phyloP scores from a whole-genome alignment of 306 rosid genomes.

The Malus sylvestris region DNA sequence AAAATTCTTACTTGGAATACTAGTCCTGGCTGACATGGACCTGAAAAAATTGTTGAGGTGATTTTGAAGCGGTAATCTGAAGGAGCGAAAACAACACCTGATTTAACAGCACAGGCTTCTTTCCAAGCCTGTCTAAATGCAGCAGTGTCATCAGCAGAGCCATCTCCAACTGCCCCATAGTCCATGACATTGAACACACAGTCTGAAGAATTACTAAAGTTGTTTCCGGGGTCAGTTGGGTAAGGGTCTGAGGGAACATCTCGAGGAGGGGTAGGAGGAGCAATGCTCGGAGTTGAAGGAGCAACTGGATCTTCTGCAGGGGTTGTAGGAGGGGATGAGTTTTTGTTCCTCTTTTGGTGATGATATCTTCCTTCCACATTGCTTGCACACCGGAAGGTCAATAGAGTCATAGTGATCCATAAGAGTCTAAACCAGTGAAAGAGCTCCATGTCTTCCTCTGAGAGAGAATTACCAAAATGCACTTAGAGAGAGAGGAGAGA shows the following conservation, averaged over 20 bases:
- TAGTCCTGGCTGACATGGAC: conserved; percentile 92
- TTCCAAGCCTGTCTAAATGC: conserved; percentile 85
- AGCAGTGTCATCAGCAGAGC: conserved; percentile 67
- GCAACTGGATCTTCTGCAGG: not conserved
- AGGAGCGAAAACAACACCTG: conserved; percentile 70
- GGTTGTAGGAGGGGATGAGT: conserved; percentile 19
- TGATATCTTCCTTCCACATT: conserved; percentile 77
- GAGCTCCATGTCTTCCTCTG: conserved; percentile 36
- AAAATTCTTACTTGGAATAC: conserved; percentile 66
- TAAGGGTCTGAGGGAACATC: conserved; percentile 65
- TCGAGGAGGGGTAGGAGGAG: conserved; percentile 12
- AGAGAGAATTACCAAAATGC: conserved; percentile 14
- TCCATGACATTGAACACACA: conserved; percentile 61
- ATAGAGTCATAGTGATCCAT: conserved; percentile 19
- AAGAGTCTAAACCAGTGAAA: conserved; percentile 13
- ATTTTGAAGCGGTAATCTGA: conserved; percentile 46
- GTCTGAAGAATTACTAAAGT: conserved; percentile 25
- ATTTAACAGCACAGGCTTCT: conserved; percentile 79
- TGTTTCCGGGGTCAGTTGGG: conserved; percentile 43
- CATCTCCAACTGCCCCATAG: conserved; percentile 89
- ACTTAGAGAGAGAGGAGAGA: conserved; percentile 11
- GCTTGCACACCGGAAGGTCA: conserved; percentile 8
- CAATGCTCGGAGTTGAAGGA: not conserved
- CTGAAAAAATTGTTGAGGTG: conserved; percentile 84
- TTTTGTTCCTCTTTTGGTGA: conserved; percentile 42